Evolutionary conservation across 2,329 filamentous ascomycete species (phyloP), one percentile per base, ranked within the genome.

Genomic region (Calycina herbarum): DNA sequence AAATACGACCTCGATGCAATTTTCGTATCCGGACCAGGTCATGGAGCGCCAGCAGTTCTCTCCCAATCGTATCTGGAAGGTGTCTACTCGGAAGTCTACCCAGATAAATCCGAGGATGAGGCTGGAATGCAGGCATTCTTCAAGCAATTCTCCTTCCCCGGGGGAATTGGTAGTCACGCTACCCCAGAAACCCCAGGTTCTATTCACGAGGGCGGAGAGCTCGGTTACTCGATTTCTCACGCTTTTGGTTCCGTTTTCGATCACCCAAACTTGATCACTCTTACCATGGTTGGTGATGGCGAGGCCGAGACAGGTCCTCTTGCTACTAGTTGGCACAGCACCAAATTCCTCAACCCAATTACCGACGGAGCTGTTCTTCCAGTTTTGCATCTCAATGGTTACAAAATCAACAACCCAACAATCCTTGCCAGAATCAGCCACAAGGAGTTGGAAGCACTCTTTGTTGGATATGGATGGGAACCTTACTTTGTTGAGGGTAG

Each of bases 401-500:
- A 93, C 83, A 94, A 94, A 82, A 93, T 93, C 81, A 91, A 92
- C 81, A 92, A 92, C 77, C 89, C 89, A 8, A 93, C 88, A 5
- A 75, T 94, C 0, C 83, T 93, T 17, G 87, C 90, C 15, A 86
- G 91, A 70, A 89, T 94, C 73, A 85, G 86, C 56, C 89, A 93
- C 75, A 85, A 90, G 68, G 91, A 94, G 78, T 82, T 94, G 5
- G 83, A 87, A 71, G 80, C 83, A 29, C 81, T 94, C 20, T 90
- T 94, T 77, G 69, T 85, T 54, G 91, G 91, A 35, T 93, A 93
- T 73, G 91, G 91, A 70, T 94, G 89, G 87, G 85, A 87, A 59
- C 90, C 91, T 8, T 93, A 92, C 77, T 92, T 93, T 72, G 91
- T 94, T 59, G 90, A 93, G 74, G 91, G 91, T 59, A 86, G 87